Evolutionary conservation across 2,329 filamentous ascomycete species (phyloP).

Genomic region (Trichoderma atrobrunneum): DNA sequence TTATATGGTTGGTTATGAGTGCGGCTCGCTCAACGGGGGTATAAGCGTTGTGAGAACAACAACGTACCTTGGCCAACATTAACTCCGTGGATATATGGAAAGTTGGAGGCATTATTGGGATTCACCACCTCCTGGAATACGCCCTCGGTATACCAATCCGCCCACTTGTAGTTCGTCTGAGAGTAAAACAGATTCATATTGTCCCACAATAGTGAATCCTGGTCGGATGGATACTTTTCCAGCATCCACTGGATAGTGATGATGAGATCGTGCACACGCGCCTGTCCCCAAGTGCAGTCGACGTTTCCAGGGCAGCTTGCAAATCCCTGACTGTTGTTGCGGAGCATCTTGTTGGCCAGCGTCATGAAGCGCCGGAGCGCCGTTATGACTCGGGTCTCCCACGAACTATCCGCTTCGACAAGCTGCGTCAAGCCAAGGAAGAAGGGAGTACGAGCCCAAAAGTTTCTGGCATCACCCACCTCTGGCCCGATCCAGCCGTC

Average conservation of each 20-base stretch:
- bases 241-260: constrained; percentile 42
- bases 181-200: constrained; percentile 40
- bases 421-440: constrained; percentile 34
- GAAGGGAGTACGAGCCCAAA: constrained; percentile 34
- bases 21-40: background rate
- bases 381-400: constrained; percentile 24
- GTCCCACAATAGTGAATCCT: constrained; percentile 35
- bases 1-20: background rate
- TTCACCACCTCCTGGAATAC: constrained; percentile 25
- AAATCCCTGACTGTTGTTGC: constrained; percentile 50
- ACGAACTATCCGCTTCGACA: constrained; percentile 31
- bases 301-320: constrained; percentile 42
- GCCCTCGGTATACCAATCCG: constrained; percentile 28
- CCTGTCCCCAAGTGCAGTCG: constrained; percentile 33
- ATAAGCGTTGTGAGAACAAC: background rate
- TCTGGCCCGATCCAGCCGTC: constrained; percentile 55
- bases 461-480: constrained; percentile 27
- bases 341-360: constrained; percentile 54
- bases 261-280: constrained; percentile 39
- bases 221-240: constrained; percentile 31
- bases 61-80: constrained; percentile 42
- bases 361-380: constrained; percentile 30
- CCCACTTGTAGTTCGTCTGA: constrained; percentile 31
- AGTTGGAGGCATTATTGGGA: constrained; percentile 21
- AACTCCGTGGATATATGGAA: constrained; percentile 41